Evolutionary conservation across 495 filamentous ascomycete genomes (phyloP).

Genomic region (Penicillium paradoxum): DNA sequence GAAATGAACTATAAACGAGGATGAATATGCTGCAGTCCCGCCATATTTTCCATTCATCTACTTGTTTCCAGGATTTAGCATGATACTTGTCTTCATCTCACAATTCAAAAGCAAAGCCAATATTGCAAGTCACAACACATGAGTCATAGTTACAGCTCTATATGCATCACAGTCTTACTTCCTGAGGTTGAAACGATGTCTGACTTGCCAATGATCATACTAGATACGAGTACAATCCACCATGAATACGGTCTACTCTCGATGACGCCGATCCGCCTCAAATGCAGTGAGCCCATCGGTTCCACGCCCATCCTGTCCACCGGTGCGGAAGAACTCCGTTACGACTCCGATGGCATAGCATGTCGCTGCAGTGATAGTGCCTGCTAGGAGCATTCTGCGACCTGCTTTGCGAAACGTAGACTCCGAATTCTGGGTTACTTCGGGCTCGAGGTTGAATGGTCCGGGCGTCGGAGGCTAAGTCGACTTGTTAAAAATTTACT

Average conservation of each 20-base stretch:
- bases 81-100: background rate
- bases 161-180: too few relatives aligned
- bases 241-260: background rate
- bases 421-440: conserved; percentile 15
- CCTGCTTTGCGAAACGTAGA: conserved; percentile 31
- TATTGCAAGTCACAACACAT: background rate
- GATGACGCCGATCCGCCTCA: conserved; percentile 37
- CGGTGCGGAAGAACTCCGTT: conserved; percentile 59
- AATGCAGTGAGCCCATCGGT: conserved; percentile 48
- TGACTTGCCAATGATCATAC: background rate
- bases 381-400: conserved; percentile 52
- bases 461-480: conserved; percentile 16
- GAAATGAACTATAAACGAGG: too few relatives aligned
- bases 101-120: background rate
- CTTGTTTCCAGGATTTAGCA: background rate
- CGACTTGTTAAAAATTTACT: conserved; percentile 31
- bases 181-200: too few relatives aligned
- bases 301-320: conserved; percentile 50
- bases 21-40: too few relatives aligned
- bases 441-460: background rate
- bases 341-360: conserved; percentile 68
- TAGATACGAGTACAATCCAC: background rate
- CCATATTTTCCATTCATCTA: too few relatives aligned
- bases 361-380: conserved; percentile 54
- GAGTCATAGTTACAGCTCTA: background rate